phyloP scores from a whole-genome alignment of 352 stramenopile genomes.

The Phytophthora hybrid region DNA sequence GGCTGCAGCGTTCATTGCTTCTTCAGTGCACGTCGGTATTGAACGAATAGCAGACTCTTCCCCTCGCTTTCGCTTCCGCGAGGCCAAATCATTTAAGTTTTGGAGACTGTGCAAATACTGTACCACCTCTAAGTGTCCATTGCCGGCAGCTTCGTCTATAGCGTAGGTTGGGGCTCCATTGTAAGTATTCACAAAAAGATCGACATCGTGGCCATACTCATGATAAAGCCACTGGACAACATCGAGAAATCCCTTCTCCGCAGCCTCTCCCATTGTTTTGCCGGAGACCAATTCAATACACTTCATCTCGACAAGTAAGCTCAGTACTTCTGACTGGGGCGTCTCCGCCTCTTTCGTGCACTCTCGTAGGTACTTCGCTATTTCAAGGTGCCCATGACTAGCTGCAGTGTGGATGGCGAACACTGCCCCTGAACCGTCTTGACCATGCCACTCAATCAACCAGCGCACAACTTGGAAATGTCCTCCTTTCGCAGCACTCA shows the following conservation, averaged over 20 bases:
- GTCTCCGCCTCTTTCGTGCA: neutral
- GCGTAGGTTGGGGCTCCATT: slow-evolving; percentile 2
- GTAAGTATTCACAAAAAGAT: neutral
- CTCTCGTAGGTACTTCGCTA: slow-evolving; percentile 22
- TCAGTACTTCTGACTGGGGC: neutral
- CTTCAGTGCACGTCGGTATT: neutral
- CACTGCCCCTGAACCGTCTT: neutral
- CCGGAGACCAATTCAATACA: neutral
- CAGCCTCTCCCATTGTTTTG: neutral
- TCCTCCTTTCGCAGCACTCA: slow-evolving; percentile 8
- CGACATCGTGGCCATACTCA: neutral
- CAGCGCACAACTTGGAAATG: slow-evolving; percentile 10
- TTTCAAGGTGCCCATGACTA: slow-evolving; percentile 4
- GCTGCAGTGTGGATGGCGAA: slow-evolving; percentile 5
- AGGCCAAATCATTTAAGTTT: neutral
- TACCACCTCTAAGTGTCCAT: slow-evolving; percentile 34
- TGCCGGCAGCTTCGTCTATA: slow-evolving; percentile 33
- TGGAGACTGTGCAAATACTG: slow-evolving; percentile 23
- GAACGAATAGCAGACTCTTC: neutral
- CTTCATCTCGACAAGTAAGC: neutral
- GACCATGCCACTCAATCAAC: slow-evolving; percentile 1
- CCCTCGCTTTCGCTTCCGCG: neutral
- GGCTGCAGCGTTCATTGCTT: slow-evolving; percentile 23
- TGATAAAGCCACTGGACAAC: slow-evolving; percentile 3
- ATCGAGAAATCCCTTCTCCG: neutral